These are phyloP conservation scores for Sesbania bispinosa DNA, from an alignment of 306 rosid species.

Conservation along the genomic window DNA sequence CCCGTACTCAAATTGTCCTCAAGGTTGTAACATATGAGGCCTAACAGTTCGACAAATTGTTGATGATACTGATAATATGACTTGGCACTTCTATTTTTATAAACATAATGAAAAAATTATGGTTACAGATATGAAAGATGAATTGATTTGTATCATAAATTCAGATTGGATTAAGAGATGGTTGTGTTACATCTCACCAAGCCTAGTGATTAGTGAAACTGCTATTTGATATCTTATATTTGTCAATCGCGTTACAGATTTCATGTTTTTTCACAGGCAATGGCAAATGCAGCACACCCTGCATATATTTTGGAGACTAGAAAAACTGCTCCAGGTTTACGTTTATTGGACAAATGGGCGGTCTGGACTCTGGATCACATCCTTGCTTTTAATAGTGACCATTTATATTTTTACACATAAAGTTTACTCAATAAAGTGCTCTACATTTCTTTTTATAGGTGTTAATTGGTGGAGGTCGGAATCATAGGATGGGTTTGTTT, in stretches of 20 bases:
- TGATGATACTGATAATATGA: not conserved
- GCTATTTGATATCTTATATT: not conserved
- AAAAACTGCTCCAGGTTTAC: conserved; percentile 93
- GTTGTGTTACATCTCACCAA: not conserved
- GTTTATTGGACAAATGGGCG: conserved; percentile 96
- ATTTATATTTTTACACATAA: not conserved
- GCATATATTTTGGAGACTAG: conserved; percentile 81
- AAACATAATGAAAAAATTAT: not conserved
- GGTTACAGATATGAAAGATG: not conserved
- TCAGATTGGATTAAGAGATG: not conserved
- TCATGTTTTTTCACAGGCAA: conserved; percentile 50
- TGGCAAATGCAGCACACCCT: conserved; percentile 85
- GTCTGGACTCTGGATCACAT: conserved; percentile 50
- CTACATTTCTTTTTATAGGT: conserved; percentile 42
- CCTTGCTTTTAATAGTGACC: conserved; percentile 19
- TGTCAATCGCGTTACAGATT: not conserved
- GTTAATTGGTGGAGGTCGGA: conserved; percentile 80
- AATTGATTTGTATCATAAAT: not conserved
- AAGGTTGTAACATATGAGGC: not conserved
- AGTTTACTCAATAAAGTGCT: not conserved
- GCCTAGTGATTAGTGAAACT: not conserved
- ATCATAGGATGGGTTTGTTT: conserved; percentile 91
- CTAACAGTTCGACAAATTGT: not conserved
- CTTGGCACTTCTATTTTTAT: not conserved
- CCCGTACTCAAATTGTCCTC: not conserved